phyloP scores from a whole-genome alignment of 257 asterid species.

The Capsicum rhomboideum region DNA sequence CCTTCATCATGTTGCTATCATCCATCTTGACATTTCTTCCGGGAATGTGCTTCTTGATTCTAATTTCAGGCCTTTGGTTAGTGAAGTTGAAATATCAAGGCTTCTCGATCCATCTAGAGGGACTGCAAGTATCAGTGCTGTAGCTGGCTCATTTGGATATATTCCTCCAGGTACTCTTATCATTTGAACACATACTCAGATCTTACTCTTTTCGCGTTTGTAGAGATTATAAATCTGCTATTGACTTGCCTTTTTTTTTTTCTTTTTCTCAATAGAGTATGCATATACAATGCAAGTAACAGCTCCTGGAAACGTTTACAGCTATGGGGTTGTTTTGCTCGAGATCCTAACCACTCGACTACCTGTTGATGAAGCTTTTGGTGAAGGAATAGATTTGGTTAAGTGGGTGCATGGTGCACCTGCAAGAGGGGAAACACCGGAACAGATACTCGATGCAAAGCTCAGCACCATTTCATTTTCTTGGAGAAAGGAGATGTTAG shows the following conservation, averaged over 20 bases:
- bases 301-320: conserved; percentile 92
- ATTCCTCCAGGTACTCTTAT: conserved; percentile 87
- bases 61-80: conserved; percentile 57
- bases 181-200: background rate
- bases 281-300: conserved; percentile 99
- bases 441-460: conserved; percentile 89
- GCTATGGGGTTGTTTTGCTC: conserved; percentile 90
- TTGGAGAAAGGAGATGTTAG: conserved; percentile 96
- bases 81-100: conserved; percentile 93
- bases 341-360: conserved; percentile 78
- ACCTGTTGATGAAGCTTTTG: conserved; percentile 93
- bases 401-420: conserved; percentile 96
- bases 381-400: conserved; percentile 95
- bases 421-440: conserved; percentile 88
- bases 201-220: background rate
- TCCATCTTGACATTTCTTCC: conserved; percentile 92
- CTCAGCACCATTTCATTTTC: conserved; percentile 83
- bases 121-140: conserved; percentile 95
- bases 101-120: conserved; percentile 95
- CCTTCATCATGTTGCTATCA: conserved; percentile 75
- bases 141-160: conserved; percentile 97
- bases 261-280: conserved; percentile 46
- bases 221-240: background rate
- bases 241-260: background rate
- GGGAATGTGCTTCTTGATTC: conserved; percentile 82